Base-by-base conservation (phyloP, 306 rosid genomes). In the Prunus campanulata region DNA sequence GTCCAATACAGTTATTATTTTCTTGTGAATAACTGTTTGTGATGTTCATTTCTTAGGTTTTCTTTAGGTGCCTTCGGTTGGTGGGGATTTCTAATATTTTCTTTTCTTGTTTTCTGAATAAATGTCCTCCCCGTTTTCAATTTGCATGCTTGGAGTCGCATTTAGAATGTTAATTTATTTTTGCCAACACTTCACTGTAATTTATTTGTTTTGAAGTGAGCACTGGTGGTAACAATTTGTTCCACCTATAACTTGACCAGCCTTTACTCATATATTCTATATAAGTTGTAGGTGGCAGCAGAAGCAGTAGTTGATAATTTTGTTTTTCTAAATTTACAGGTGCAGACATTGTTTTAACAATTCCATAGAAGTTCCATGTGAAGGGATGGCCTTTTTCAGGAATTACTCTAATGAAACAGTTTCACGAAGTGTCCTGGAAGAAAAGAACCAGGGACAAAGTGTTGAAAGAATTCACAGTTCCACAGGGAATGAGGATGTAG, bases 311-410 rank as follows among this genome's bases (percentile, higher is more conserved):
- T 80, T 61, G 76, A 46, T 72, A 16, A 67, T 79, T 55, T 57
- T 18, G 22, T 19, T 68, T 74, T 49, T 29, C 69, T 74, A 39
- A 39, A 61, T 59, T 75, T 81, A 29, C 68, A 30, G 82, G 81
- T 39, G 62, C 75, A 75, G 82, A 72, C 79, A 71, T 77, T 74
- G 78, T 70, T 78, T 46, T 24, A 71, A 73, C 69, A 70, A 66
- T 64, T 81, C 54, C 48, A 22, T 78, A 70, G 67, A 83, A 83
- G 83, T 87, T 83, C 80, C 86, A 85, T 76, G 86, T 82, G 83
- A 84, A 74, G 79, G 74, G 74, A 96, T 96, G 97, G 97, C 99
- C 70, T 88, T 90, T 86, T 91, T 88, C 82, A 89, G 97, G 86
- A 92, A 86, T 82, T 90, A 84, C 79, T 77, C 86, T 47, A 87